A percentile compares a stretch with the other conserved stretches of the same genome.
Evolutionary conservation across 2,329 filamentous ascomycete species (phyloP).

Genomic region (Trichoderma sp.): DNA sequence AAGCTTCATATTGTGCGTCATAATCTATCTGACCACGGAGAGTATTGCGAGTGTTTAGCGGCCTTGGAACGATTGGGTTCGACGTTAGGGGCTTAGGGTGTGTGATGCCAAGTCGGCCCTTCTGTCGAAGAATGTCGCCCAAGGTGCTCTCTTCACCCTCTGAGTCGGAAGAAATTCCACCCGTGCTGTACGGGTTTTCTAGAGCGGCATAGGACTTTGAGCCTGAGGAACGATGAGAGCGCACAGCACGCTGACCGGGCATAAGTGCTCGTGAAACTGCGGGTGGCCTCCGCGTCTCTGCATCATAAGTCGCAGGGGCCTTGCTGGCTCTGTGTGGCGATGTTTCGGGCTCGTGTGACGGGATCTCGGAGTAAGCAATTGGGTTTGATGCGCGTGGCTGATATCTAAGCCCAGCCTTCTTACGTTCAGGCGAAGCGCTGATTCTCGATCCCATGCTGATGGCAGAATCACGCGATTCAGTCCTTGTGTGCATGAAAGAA

Average conservation of each 20-base stretch:
- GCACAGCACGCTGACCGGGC: conserved; percentile 46
- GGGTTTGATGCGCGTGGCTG: conserved; percentile 39
- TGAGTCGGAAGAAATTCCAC: conserved; percentile 44
- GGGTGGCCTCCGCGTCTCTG: conserved; percentile 56
- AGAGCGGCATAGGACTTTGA: conserved; percentile 49
- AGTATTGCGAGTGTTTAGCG: neutral
- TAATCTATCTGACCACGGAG: conserved; percentile 10
- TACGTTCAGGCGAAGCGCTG: conserved; percentile 45
- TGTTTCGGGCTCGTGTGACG: conserved; percentile 46
- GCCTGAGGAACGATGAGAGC: conserved; percentile 35
- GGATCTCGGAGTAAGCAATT: conserved; percentile 53
- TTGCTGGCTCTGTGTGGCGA: conserved; percentile 34
- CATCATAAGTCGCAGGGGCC: conserved; percentile 49
- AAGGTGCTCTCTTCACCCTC: conserved; percentile 40
- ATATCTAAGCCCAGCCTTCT: conserved; percentile 50
- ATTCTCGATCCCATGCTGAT: conserved; percentile 55
- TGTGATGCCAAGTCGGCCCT: conserved; percentile 29
- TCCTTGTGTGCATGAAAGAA: conserved; percentile 79
- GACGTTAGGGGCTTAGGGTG: conserved; percentile 57
- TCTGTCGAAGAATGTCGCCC: conserved; percentile 32
- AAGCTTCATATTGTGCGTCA: conserved; percentile 45
- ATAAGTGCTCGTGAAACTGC: conserved; percentile 56
- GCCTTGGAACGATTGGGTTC: conserved; percentile 44
- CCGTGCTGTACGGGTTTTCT: conserved; percentile 46
- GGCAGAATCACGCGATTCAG: conserved; percentile 59